Evolutionary conservation across 768 basidiomycete species (phyloP).

Genomic region (Lyophyllum decastes): DNA sequence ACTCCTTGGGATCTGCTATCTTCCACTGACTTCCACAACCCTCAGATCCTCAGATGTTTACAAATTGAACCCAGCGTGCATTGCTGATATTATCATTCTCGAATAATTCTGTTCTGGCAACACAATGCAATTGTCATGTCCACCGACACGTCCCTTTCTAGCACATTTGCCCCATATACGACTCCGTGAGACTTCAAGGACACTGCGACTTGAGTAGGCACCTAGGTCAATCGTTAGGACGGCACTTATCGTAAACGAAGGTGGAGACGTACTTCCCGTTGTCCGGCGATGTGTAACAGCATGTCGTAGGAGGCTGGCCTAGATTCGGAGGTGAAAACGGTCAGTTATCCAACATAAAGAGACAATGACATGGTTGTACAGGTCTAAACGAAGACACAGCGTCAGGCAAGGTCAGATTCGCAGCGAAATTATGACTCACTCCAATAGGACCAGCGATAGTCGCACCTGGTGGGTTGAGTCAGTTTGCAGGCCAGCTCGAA

Average conservation of each 20-base stretch:
- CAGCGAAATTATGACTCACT: background rate
- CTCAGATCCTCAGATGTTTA: too few species aligned
- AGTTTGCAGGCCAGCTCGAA: background rate
- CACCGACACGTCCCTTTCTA: too few species aligned
- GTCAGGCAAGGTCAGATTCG: background rate
- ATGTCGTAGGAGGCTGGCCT: background rate
- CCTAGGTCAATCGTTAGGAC: background rate
- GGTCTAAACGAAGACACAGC: constrained; percentile 11
- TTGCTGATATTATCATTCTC: too few species aligned
- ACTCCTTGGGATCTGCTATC: too few species aligned
- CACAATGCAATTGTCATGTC: too few species aligned
- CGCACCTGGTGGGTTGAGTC: constrained; percentile 2
- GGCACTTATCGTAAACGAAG: background rate
- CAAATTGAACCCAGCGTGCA: too few species aligned
- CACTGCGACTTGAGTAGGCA: background rate
- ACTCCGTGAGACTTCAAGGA: background rate
- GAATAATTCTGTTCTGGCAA: too few species aligned
- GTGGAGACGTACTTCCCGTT: constrained; percentile 1
- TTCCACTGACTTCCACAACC: too few species aligned
- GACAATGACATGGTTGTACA: background rate
- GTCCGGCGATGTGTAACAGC: constrained; percentile 10
- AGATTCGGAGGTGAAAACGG: background rate
- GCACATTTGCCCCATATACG: too few species aligned
- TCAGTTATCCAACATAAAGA: background rate
- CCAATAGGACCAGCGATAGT: constrained; percentile 12